Evolutionary conservation across 1,284 basidiomycete genomes (phyloP).

Genomic region (Singerocomus inundabilis): DNA sequence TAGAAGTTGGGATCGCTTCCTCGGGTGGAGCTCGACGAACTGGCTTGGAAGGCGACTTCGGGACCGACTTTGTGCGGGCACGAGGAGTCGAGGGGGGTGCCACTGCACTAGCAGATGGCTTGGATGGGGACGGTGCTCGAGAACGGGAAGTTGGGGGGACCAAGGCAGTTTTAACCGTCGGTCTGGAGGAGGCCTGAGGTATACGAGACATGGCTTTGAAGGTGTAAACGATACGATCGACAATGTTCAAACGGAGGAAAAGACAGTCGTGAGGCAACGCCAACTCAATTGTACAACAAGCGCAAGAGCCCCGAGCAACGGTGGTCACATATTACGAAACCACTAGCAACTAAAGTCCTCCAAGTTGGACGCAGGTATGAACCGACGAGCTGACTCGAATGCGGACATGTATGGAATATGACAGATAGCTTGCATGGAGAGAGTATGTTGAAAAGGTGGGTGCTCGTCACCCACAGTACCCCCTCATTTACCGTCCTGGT

Average conservation of each 20-base stretch:
- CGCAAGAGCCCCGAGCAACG: background rate
- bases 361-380: background rate
- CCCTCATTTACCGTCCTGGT: slow-evolving; percentile 6
- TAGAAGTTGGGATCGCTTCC: slow-evolving; percentile 31
- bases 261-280: background rate
- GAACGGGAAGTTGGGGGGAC: slow-evolving; percentile 28
- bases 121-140: slow-evolving; percentile 38
- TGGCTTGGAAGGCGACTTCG: slow-evolving; percentile 39
- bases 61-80: slow-evolving; percentile 37
- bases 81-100: slow-evolving; percentile 25
- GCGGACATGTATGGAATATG: background rate
- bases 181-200: slow-evolving; percentile 44
- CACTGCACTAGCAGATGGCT: slow-evolving; percentile 32
- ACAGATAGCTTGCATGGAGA: background rate
- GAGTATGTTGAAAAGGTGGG: background rate
- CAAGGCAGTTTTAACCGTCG: slow-evolving; percentile 28
- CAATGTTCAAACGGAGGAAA: slow-evolving; percentile 1
- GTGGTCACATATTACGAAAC: slow-evolving; percentile 26
- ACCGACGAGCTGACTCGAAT: background rate
- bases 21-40: slow-evolving; percentile 30
- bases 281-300: slow-evolving; percentile 1
- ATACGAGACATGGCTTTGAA: slow-evolving; percentile 44
- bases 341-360: background rate
- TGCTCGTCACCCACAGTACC: slow-evolving; percentile 3
- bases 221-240: background rate